Base-by-base conservation (phyloP, 2,329 filamentous ascomycete genomes). In the Hymenoscyphus fructigenus region DNA sequence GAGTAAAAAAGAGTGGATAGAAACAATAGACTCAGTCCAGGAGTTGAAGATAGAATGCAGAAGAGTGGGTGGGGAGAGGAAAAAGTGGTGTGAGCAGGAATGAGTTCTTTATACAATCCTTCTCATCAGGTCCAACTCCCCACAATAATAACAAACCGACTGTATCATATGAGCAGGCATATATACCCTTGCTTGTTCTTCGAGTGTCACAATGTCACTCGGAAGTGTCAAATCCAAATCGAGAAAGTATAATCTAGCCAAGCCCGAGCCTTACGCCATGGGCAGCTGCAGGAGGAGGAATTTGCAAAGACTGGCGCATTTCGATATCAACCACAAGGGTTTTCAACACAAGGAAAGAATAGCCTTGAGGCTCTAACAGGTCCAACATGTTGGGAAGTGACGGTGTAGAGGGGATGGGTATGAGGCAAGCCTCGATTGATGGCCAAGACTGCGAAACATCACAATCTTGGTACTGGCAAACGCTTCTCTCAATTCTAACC, bases 21-120 rank as follows among this genome's bases (percentile, higher is more conserved):
- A 53, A 53, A n/a, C 14, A 26, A 53, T 20, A 53, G n/a, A 53
- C 47, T 53, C 47, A 53, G 47, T n/a, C 47, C 47, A 53, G 47
- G 47, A 23, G 47, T 26, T 53, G 47, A 20, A 36, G 34, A 15
- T n/a, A 53, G n/a, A 55, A 62, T 66, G 47, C 58, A 64, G 64
- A 53, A 26, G 23, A 53, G 47, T 20, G 47, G 17, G 47, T n/a
- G 47, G 17, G 14, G 47, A 53, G 47, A 53, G 23, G 5, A 26
- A 53, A 53, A 53, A 9, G 47, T 53, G 47, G 23, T 20, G 47
- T 53, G 47, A 53, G 47, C 47, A 20, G 47, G 23, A 20, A 53
- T 53, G 47, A 53, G 47, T 20, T n/a, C 47, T 53, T 53, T 53
- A 53, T 53, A 53, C 47, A 26, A 26, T 9, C 47, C 23, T 53